phyloP scores from a whole-genome alignment of 2,329 filamentous ascomycete genomes.

The Colletotrichum limetticola region DNA sequence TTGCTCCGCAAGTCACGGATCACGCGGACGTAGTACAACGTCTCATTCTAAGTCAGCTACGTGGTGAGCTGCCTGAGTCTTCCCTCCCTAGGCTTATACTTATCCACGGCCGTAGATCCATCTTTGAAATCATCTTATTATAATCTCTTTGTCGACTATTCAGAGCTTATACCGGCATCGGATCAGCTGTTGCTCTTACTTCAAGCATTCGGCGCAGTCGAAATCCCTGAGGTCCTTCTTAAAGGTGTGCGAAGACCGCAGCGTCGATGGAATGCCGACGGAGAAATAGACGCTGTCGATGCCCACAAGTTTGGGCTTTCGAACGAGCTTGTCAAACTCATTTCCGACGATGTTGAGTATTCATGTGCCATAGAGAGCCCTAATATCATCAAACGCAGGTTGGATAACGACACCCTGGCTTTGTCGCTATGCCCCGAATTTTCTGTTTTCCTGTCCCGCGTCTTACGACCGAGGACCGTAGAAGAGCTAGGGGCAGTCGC shows the following conservation, averaged over 20 bases:
- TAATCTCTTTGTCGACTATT: slow-evolving; percentile 41
- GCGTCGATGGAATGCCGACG: slow-evolving; percentile 38
- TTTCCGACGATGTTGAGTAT: slow-evolving; percentile 36
- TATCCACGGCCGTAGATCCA: not conserved
- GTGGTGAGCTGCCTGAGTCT: not conserved
- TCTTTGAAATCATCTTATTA: slow-evolving; percentile 32
- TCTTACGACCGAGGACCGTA: slow-evolving; percentile 21
- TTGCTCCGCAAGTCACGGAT: slow-evolving; percentile 34
- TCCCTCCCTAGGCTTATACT: not conserved
- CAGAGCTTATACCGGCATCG: slow-evolving; percentile 38
- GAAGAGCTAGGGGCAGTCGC: slow-evolving; percentile 38
- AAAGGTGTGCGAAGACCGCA: slow-evolving; percentile 37
- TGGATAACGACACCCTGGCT: slow-evolving; percentile 36
- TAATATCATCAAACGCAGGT: slow-evolving; percentile 26
- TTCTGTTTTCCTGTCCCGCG: not conserved
- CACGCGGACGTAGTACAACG: slow-evolving; percentile 39
- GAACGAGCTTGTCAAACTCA: slow-evolving; percentile 31
- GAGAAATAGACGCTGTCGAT: slow-evolving; percentile 40
- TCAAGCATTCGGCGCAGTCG: slow-evolving; percentile 32
- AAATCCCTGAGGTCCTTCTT: slow-evolving; percentile 40
- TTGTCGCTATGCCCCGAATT: slow-evolving; percentile 38
- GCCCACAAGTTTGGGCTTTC: slow-evolving; percentile 41
- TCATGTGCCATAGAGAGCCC: slow-evolving; percentile 13
- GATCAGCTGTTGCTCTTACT: slow-evolving; percentile 42
- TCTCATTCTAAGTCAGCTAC: slow-evolving; percentile 35